Evolutionary conservation across 176 grass and related monocot genomes (phyloP).

Genomic region (Lolium rigidum): DNA sequence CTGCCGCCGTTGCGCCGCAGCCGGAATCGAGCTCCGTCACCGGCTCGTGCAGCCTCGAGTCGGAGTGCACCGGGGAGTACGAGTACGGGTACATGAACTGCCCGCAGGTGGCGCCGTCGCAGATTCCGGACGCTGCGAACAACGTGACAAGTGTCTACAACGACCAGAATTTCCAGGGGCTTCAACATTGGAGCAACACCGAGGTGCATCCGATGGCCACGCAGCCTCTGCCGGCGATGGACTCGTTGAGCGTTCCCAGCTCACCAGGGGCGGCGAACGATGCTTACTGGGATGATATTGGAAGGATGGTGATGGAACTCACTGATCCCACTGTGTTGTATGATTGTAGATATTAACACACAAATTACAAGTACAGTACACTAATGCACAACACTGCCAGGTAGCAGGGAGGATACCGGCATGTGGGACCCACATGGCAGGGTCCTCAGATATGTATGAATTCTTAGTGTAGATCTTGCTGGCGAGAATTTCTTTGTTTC

Average conservation of each 20-base stretch:
- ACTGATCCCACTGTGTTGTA: constrained; percentile 43
- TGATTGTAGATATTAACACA: constrained; percentile 28
- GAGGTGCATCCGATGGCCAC: neutral
- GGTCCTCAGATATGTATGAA: no score
- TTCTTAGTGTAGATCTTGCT: no score
- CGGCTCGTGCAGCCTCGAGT: constrained; percentile 55
- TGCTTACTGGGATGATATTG: constrained; percentile 66
- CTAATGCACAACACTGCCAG: neutral
- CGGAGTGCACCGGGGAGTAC: constrained; percentile 42
- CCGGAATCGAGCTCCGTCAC: constrained; percentile 59
- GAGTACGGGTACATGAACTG: constrained; percentile 46
- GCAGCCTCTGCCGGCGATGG: constrained; percentile 1
- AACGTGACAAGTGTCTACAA: neutral
- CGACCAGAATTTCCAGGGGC: constrained; percentile 34
- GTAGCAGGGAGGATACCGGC: neutral
- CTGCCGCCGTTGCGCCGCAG: neutral
- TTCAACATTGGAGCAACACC: constrained; percentile 40
- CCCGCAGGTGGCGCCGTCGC: constrained; percentile 1
- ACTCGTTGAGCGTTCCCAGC: constrained; percentile 25
- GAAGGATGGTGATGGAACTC: constrained; percentile 65
- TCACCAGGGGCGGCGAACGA: constrained; percentile 27
- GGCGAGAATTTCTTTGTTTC: neutral
- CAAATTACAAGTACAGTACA: neutral
- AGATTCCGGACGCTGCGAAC: neutral
- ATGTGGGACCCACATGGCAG: no score